phyloP scores from a whole-genome alignment of 2,329 filamentous ascomycete genomes.

The Passalora sequoiae region DNA sequence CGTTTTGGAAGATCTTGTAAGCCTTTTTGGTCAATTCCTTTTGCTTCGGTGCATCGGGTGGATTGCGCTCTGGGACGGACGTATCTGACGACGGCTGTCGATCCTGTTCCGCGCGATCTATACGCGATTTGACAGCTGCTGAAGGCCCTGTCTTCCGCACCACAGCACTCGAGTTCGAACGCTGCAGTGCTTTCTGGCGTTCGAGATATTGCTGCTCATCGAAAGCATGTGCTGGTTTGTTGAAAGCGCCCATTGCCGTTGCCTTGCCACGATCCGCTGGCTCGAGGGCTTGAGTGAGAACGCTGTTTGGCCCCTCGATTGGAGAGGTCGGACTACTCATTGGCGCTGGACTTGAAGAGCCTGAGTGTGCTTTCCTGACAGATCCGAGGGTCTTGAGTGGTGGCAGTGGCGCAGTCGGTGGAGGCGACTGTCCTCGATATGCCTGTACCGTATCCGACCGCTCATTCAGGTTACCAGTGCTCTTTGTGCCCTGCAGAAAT shows the following conservation, averaged over 20 bases:
- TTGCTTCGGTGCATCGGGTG: constrained; percentile 25
- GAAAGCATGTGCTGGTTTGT: constrained; percentile 69
- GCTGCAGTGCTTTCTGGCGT: constrained; percentile 73
- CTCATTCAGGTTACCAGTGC: constrained; percentile 63
- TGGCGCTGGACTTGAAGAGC: constrained; percentile 36
- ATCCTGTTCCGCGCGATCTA: constrained; percentile 22
- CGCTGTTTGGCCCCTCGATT: constrained; percentile 61
- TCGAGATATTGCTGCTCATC: constrained; percentile 82
- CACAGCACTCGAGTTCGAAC: constrained; percentile 35
- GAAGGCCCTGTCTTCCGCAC: constrained; percentile 12
- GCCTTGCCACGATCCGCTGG: constrained; percentile 76
- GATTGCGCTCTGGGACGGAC: constrained; percentile 23
- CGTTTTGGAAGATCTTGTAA: constrained; percentile 45
- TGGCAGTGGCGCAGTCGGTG: constrained; percentile 34
- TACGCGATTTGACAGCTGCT: constrained; percentile 23
- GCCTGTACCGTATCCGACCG: constrained; percentile 32
- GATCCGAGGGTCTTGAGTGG: constrained; percentile 35
- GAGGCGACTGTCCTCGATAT: constrained; percentile 38
- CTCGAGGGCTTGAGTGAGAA: constrained; percentile 60
- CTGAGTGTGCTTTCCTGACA: constrained; percentile 33
- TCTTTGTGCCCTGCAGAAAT: constrained; percentile 39
- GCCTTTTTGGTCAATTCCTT: constrained; percentile 30
- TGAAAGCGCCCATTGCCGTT: constrained; percentile 66
- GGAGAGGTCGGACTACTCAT: constrained; percentile 44
- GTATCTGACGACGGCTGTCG: constrained; percentile 18